Conservation (phyloP, 441 rosid species). For the Daphne laureola region DNA sequence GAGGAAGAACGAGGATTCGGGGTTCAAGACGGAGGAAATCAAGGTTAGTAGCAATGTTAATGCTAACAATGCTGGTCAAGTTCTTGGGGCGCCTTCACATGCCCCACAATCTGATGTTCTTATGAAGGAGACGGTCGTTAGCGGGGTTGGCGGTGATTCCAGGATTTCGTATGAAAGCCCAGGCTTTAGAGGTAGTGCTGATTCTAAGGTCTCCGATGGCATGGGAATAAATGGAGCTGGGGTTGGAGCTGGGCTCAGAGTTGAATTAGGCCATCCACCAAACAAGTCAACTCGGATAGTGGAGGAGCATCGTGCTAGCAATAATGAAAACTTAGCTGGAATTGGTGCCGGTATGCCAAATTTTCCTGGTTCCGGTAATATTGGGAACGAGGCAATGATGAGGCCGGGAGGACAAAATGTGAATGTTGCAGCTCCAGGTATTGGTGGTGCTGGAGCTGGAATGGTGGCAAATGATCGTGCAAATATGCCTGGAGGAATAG, state of each 20-base stretch:
- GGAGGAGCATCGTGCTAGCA: conserved; percentile 29
- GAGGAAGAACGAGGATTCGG: conserved; percentile 38
- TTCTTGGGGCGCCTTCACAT: conserved; percentile 33
- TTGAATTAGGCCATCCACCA: conserved; percentile 32
- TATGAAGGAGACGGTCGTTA: conserved; percentile 6
- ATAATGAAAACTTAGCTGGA: conserved; percentile 12
- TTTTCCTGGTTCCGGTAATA: conserved; percentile 4
- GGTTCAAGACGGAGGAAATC: conserved; percentile 23
- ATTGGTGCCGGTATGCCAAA: conserved; percentile 36
- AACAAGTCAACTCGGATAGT: conserved; percentile 22
- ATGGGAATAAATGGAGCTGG: conserved; percentile 13
- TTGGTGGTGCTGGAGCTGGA: conserved; percentile 17
- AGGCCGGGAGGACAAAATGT: conserved; percentile 19
- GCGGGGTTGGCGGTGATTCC: no score
- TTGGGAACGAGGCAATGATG: conserved; percentile 30
- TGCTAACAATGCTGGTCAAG: conserved; percentile 17
- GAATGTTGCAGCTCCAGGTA: background rate
- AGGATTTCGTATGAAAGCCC: no score
- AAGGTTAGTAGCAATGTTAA: conserved; percentile 14
- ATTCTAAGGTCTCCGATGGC: conserved; percentile 15
- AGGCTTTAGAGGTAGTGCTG: no score
- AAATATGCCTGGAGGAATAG: background rate
- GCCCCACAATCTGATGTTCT: conserved; percentile 31
- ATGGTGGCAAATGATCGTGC: conserved; percentile 15
- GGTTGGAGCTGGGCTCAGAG: conserved; percentile 22